Conservation (phyloP, 2,329 filamentous ascomycete genomes). For the Talaromyces sp. region DNA sequence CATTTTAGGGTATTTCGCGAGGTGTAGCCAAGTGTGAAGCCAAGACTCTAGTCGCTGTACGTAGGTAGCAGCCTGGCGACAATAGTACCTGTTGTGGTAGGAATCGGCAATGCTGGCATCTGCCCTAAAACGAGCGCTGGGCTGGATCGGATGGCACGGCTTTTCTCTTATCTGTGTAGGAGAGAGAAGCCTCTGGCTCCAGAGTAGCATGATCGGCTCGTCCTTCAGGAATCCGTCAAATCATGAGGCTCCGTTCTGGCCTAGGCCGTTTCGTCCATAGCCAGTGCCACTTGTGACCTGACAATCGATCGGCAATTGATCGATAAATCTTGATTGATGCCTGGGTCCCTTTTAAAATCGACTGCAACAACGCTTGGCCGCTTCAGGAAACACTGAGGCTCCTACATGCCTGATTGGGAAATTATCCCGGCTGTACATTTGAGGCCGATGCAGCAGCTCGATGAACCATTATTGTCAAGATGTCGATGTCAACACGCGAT, state of each 20-base stretch:
- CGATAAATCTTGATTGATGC: background rate
- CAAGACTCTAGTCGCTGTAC: too few relatives aligned
- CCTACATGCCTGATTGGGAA: background rate
- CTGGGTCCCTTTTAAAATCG: background rate
- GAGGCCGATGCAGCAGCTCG: background rate
- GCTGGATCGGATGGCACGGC: background rate
- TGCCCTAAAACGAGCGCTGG: background rate
- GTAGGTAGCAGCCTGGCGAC: background rate
- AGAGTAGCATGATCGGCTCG: background rate
- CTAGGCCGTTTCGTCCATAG: background rate
- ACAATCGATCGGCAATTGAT: background rate
- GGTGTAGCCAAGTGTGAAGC: background rate
- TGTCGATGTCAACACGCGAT: background rate
- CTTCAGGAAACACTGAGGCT: background rate
- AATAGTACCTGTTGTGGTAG: background rate
- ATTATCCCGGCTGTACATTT: background rate
- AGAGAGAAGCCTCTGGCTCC: background rate
- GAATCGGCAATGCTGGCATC: background rate
- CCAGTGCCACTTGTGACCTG: background rate
- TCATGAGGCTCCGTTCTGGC: background rate
- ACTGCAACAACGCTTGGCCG: background rate
- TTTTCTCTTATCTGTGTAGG: background rate
- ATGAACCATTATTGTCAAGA: background rate
- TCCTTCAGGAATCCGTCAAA: background rate
- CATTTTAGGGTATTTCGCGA: background rate